Conservation (phyloP, 371 early-diverging fungal species). For the Quaeritorhiza haematococci region DNA sequence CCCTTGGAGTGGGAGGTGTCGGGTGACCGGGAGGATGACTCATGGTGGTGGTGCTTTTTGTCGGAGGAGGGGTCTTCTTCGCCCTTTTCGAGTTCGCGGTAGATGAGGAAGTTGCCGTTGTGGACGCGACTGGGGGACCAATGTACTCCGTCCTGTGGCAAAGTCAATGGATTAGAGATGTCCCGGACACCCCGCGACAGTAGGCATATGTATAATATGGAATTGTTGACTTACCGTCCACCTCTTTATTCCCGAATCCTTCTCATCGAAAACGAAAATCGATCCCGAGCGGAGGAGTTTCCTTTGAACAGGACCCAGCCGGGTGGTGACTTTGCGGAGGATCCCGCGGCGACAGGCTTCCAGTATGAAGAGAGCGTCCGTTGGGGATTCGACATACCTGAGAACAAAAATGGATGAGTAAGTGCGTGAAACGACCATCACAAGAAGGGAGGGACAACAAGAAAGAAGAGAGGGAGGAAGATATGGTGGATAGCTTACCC, state of each 20-base stretch:
- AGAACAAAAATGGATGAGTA: too few species aligned
- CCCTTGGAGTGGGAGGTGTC: too few species aligned
- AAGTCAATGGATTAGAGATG: not conserved
- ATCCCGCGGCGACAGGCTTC: conserved; percentile 30
- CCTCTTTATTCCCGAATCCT: conserved; percentile 75
- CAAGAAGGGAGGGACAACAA: too few species aligned
- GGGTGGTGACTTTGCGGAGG: conserved; percentile 62
- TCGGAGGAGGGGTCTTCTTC: not conserved
- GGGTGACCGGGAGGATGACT: too few species aligned
- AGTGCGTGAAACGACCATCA: too few species aligned
- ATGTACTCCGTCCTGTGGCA: conserved; percentile 9
- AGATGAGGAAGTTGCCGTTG: conserved; percentile 24
- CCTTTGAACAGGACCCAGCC: conserved; percentile 71
- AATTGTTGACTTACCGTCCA: conserved; percentile 76
- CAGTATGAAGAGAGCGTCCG: not conserved
- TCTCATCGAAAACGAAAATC: conserved; percentile 78
- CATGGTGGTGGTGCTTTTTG: not conserved
- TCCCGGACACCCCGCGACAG: not conserved
- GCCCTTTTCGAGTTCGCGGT: conserved; percentile 16
- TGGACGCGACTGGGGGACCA: conserved; percentile 75
- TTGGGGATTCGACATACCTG: not conserved
- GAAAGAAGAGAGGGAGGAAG: too few species aligned
- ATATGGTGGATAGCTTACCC: too few species aligned
- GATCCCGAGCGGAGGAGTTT: conserved; percentile 72
- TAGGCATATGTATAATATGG: too few species aligned